Percentiles rank a stretch among this genome's conserved stretches.
Conservation (phyloP, 768 basidiomycete species). For the Boletus fagicola region DNA sequence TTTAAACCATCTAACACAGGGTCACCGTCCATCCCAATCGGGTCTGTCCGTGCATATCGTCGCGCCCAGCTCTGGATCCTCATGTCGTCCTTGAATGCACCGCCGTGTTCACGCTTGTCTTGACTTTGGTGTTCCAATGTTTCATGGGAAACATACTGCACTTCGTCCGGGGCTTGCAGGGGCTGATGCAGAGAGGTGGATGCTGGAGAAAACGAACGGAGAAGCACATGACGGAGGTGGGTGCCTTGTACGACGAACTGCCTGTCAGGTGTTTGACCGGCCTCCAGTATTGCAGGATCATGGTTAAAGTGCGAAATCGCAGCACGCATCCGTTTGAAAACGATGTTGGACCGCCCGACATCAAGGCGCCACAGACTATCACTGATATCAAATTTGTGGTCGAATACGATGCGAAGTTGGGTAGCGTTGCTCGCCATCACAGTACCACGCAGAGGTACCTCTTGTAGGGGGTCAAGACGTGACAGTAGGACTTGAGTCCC, state of each 20-base stretch:
- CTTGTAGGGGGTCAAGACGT: conserved; percentile 57
- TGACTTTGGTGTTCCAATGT: conserved; percentile 38
- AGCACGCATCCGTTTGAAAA: conserved; percentile 64
- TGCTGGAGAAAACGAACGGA: conserved; percentile 50
- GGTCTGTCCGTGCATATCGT: conserved; percentile 58
- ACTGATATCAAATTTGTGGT: conserved; percentile 43
- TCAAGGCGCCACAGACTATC: conserved; percentile 66
- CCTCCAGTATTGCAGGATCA: conserved; percentile 48
- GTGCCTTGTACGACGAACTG: conserved; percentile 70
- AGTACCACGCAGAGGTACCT: conserved; percentile 52
- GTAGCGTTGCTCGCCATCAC: conserved; percentile 50
- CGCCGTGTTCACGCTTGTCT: conserved; percentile 30
- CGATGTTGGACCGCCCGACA: conserved; percentile 62
- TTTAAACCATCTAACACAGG: conserved; percentile 67
- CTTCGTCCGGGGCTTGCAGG: conserved; percentile 41
- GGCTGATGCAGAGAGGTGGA: conserved; percentile 27
- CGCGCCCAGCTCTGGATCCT: conserved; percentile 79
- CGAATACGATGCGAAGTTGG: conserved; percentile 58
- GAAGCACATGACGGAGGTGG: conserved; percentile 64
- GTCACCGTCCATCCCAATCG: conserved; percentile 74
- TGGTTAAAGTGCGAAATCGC: conserved; percentile 59
- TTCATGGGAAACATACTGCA: conserved; percentile 37
- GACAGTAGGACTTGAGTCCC: conserved; percentile 70
- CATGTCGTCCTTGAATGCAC: conserved; percentile 69
- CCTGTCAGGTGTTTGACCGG: conserved; percentile 30